phyloP scores from a whole-genome alignment of 768 basidiomycete species.

The Candolleomyces eurysporus region DNA sequence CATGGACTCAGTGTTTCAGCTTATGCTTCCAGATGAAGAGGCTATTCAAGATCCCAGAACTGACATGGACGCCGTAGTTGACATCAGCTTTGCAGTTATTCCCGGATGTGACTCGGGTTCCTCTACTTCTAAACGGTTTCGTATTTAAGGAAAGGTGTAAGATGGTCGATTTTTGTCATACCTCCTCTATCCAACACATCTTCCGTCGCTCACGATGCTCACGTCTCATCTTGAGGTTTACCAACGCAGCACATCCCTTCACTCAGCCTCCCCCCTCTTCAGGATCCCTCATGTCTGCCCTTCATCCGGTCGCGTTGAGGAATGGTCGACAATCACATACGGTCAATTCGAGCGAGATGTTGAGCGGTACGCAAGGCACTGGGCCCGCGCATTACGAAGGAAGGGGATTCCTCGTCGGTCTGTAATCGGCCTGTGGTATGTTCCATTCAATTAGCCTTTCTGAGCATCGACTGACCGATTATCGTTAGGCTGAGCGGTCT shows the following conservation, averaged over 20 bases:
- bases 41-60: conserved; percentile 31
- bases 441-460: conserved; percentile 6
- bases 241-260: conserved; percentile 49
- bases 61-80: conserved; percentile 25
- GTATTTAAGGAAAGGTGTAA: conserved; percentile 18
- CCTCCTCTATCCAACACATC: conserved; percentile 17
- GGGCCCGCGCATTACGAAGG: conserved; percentile 48
- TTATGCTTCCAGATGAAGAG: conserved; percentile 24
- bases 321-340: conserved; percentile 66
- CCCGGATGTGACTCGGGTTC: conserved; percentile 34
- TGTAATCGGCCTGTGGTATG: conserved; percentile 73
- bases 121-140: conserved; percentile 16
- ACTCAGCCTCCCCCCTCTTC: conserved; percentile 56
- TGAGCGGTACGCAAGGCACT: conserved; percentile 62
- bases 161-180: conserved; percentile 10
- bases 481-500: conserved; percentile 65
- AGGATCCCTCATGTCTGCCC: conserved; percentile 51
- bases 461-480: conserved; percentile 3
- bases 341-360: conserved; percentile 62
- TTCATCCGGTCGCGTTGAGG: conserved; percentile 37
- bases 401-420: conserved; percentile 51
- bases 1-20: conserved; percentile 30
- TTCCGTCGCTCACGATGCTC: conserved; percentile 28
- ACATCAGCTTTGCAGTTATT: conserved; percentile 26
- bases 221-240: conserved; percentile 65